phyloP scores from a whole-genome alignment of 345 rosid genomes.

The Euphorbia tirucalli region DNA sequence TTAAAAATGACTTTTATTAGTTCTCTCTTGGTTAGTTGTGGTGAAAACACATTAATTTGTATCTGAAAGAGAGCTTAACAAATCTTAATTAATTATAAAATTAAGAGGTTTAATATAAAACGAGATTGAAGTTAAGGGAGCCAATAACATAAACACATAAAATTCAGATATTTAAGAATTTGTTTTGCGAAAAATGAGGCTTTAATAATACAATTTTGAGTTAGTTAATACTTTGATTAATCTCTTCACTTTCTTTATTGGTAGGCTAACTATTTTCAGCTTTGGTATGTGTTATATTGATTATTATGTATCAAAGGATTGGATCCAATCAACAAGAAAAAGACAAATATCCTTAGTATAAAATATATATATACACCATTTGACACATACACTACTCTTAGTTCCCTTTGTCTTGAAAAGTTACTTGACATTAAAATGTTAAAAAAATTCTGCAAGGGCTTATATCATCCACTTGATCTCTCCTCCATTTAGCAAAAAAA shows the following conservation, averaged over 20 bases:
- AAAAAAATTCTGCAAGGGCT: not conserved
- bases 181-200: too few relatives aligned
- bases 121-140: too few relatives aligned
- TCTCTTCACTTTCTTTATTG: not conserved
- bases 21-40: too few relatives aligned
- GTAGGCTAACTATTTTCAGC: not conserved
- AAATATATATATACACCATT: not conserved
- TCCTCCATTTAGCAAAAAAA: conserved; percentile 25
- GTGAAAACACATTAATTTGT: too few relatives aligned
- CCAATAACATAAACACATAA: too few relatives aligned
- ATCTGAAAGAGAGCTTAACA: too few relatives aligned
- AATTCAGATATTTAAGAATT: too few relatives aligned
- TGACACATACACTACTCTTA: conserved; percentile 1
- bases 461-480: conserved; percentile 17
- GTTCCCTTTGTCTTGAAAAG: conserved; percentile 23
- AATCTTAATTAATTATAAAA: too few relatives aligned
- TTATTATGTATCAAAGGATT: conserved; percentile 2
- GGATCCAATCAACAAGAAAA: conserved; percentile 17
- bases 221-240: not conserved
- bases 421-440: conserved; percentile 14
- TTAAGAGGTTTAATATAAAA: too few relatives aligned
- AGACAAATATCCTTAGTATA: conserved; percentile 4
- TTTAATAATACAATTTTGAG: not conserved
- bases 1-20: too few relatives aligned
- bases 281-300: not conserved